Percentiles rank a stretch among this genome's conserved stretches.
Evolutionary conservation across 169 alveolate species (phyloP).

Genomic region (Eimeria brunetti): DNA sequence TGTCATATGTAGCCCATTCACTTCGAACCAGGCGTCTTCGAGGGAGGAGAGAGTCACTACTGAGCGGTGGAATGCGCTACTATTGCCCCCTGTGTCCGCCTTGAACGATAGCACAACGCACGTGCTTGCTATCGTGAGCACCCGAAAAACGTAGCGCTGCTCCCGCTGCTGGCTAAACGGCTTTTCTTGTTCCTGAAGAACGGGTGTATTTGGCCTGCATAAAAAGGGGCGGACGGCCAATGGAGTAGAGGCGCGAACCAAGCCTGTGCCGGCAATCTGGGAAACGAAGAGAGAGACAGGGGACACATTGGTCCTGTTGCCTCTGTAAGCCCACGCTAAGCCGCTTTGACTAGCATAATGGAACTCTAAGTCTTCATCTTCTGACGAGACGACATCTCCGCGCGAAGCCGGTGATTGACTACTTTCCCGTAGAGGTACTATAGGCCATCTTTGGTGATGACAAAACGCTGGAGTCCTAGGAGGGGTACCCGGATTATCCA

Average conservation of each 20-base stretch:
- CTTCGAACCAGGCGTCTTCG: constrained; percentile 56
- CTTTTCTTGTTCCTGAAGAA: neutral
- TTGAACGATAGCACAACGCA: constrained; percentile 64
- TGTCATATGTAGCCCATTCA: constrained; percentile 54
- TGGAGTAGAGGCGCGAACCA: neutral
- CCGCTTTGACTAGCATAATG: constrained; percentile 17
- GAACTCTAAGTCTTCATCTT: constrained; percentile 27
- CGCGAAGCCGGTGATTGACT: neutral
- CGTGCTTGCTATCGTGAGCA: constrained; percentile 39
- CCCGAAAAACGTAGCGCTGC: constrained; percentile 61
- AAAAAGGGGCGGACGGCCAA: constrained; percentile 19
- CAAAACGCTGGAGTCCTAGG: neutral
- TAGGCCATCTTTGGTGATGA: neutral
- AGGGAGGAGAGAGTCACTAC: constrained; percentile 64
- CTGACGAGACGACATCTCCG: neutral
- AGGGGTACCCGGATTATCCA: neutral
- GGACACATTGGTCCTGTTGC: neutral
- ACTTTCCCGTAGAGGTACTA: neutral
- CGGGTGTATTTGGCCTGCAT: neutral
- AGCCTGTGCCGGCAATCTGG: neutral
- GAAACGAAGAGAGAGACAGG: constrained; percentile 41
- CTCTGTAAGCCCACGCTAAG: constrained; percentile 39
- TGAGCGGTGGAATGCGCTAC: constrained; percentile 61
- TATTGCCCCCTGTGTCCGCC: constrained; percentile 67
- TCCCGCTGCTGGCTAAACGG: constrained; percentile 20